phyloP scores from a whole-genome alignment of 108 stramenopile genomes.

The Skeletonema potamos region DNA sequence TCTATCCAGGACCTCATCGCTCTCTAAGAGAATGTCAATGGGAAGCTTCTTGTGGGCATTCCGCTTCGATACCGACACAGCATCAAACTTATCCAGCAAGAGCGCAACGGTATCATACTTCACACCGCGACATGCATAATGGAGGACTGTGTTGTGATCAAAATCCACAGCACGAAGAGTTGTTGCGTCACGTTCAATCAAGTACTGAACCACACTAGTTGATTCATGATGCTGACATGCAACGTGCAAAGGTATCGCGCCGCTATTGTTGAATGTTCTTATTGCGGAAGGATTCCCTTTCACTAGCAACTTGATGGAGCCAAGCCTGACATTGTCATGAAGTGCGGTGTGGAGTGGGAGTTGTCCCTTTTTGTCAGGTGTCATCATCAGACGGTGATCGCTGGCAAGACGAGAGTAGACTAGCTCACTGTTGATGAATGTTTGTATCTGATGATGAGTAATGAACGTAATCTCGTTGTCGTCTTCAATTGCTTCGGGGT shows the following conservation, averaged over 20 bases:
- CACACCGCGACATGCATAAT: constrained; percentile 8
- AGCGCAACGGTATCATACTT: neutral
- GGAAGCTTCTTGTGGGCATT: no score
- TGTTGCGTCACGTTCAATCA: neutral
- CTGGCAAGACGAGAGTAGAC: neutral
- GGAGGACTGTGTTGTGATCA: neutral
- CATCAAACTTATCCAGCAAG: neutral
- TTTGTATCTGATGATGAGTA: neutral
- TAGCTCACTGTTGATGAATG: neutral
- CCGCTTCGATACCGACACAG: neutral
- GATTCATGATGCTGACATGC: neutral
- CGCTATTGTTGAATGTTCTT: neutral
- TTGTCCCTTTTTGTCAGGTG: neutral
- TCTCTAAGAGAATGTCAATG: neutral
- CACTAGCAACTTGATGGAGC: neutral
- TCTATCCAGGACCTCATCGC: neutral
- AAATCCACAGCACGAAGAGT: neutral
- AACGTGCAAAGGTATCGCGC: neutral
- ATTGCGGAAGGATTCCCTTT: neutral
- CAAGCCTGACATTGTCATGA: neutral
- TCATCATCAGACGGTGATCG: neutral
- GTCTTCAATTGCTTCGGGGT: neutral
- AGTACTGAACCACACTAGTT: neutral
- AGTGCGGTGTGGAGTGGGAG: neutral
- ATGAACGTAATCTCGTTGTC: neutral